Evolutionary conservation across 192 early-diverging fungal species (phyloP).

Genomic region (Coemansia sp.): DNA sequence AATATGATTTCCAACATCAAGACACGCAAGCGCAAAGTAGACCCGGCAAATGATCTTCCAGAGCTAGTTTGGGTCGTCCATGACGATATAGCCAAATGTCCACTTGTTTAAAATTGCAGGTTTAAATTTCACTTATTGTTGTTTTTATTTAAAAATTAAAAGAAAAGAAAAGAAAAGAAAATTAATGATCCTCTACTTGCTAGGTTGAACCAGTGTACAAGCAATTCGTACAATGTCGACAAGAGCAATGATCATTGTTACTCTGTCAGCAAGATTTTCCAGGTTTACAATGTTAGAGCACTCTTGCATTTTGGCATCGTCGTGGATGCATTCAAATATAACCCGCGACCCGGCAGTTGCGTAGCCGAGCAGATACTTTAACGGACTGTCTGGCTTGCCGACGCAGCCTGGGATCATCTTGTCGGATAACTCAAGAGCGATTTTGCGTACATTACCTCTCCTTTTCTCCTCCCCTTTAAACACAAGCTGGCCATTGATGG

Average conservation of each 20-base stretch:
- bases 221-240: conserved; percentile 38
- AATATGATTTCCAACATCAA: conserved; percentile 26
- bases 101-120: conserved; percentile 19
- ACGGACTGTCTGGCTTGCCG: conserved; percentile 21
- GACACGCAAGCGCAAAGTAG: conserved; percentile 39
- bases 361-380: conserved; percentile 38
- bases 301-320: conserved; percentile 29
- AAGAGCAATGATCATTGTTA: conserved; percentile 31
- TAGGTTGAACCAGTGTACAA: not conserved
- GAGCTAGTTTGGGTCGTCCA: conserved; percentile 51
- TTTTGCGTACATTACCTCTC: conserved; percentile 23
- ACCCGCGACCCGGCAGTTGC: conserved; percentile 38
- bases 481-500: conserved; percentile 37
- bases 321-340: conserved; percentile 47
- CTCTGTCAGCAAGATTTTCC: conserved; percentile 16
- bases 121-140: not conserved
- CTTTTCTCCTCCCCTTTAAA: conserved; percentile 55
- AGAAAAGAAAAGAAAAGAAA: not conserved
- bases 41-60: conserved; percentile 20
- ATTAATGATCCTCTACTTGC: not conserved
- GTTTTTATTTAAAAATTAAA: not conserved
- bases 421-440: conserved; percentile 33
- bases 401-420: conserved; percentile 36
- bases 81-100: conserved; percentile 27
- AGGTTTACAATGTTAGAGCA: conserved; percentile 40